These are phyloP conservation scores for Beauveria scarabaeidicola DNA, from an alignment of 2,329 filamentous ascomycete genomes.

Conservation along the genomic window DNA sequence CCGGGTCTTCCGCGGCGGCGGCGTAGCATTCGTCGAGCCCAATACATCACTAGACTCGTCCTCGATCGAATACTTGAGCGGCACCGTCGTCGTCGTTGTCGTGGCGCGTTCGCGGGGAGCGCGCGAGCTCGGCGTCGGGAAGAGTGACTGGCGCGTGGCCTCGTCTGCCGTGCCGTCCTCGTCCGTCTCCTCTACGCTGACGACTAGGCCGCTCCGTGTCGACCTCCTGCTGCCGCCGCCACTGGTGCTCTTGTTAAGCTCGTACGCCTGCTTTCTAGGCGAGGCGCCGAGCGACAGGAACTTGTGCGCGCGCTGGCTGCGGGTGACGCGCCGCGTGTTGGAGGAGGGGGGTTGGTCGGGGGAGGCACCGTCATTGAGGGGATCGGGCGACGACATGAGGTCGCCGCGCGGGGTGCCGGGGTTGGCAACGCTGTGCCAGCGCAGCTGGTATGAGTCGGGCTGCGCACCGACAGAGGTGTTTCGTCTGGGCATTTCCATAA, in stretches of 20 bases:
- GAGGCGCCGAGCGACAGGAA: conserved; percentile 33
- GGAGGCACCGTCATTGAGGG: conserved; percentile 35
- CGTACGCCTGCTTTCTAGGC: conserved; percentile 48
- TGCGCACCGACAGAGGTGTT: neutral
- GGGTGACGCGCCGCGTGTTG: conserved; percentile 33
- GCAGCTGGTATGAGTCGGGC: conserved; percentile 21
- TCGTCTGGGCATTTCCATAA: conserved; percentile 11
- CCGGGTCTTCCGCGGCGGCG: conserved; percentile 36
- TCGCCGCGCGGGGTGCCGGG: conserved; percentile 31
- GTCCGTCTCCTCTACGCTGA: conserved; percentile 50
- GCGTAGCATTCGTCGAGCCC: conserved; percentile 23
- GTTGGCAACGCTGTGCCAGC: conserved; percentile 28
- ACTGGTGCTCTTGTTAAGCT: conserved; percentile 44
- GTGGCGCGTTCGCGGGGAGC: conserved; percentile 33
- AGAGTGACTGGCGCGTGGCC: conserved; percentile 32
- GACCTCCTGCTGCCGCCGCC: conserved; percentile 22
- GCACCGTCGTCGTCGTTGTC: conserved; percentile 43
- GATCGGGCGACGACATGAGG: conserved; percentile 43
- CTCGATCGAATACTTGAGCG: conserved; percentile 36
- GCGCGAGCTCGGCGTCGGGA: conserved; percentile 35
- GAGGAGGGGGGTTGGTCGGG: conserved; percentile 26
- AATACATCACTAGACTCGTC: conserved; percentile 27
- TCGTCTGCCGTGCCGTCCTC: conserved; percentile 24
- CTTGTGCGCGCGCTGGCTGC: conserved; percentile 32
- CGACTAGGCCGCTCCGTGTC: conserved; percentile 43